Evolutionary conservation across 2,329 filamentous ascomycete species (phyloP), one percentile per base, ranked within the genome.

Genomic region (Aspergillus vadensis): DNA sequence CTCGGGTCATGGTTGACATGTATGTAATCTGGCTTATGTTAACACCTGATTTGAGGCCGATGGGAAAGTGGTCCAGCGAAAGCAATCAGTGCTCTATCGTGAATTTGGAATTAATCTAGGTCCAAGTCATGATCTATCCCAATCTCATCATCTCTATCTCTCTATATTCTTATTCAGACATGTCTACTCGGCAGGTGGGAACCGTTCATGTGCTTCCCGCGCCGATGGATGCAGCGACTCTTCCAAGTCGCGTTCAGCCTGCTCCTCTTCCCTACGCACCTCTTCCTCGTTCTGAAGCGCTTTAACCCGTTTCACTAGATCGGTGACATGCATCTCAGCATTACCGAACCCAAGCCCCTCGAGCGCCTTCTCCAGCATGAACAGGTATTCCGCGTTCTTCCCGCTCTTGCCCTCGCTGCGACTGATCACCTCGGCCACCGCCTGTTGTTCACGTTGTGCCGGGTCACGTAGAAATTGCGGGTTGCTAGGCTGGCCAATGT

Each of bases 401-500:
- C 95, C 95, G 76, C 92, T 97, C 23, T 93, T 91, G 0, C 95
- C 95, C 43, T 81, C 77, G 69, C 91, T 92, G 51, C 80, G 80
- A 68, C 88, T 84, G 69, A 99, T 98, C 76, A 94, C 91, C 76
- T 87, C 84, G 23, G 94, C 93, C 54, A 98, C 83, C 44, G 80
- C 75, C 70, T 92, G 86, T 0, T 91, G 90, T 57, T 95, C 88
- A 73, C 96, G 92, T n/a, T 72, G 70, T 1, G 74, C 71, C 1
- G 75, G 68, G 21, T 78, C 71, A 41, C 76, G 74, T 39, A 93
- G 83, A 72, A 99, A 99, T 76, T 98, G 95, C 58, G 91, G 89
- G 72, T 99, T 99, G 49, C 89, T 87, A 0, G 95, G 95, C 2
- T 96, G 90, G 21, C 95, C 95, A 71, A 99, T 98, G 76, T 99